Evolutionary conservation across 78 protist genomes (phyloP), one percentile per base, ranked within the genome.

Genomic region (Polysphondylium violaceum): DNA sequence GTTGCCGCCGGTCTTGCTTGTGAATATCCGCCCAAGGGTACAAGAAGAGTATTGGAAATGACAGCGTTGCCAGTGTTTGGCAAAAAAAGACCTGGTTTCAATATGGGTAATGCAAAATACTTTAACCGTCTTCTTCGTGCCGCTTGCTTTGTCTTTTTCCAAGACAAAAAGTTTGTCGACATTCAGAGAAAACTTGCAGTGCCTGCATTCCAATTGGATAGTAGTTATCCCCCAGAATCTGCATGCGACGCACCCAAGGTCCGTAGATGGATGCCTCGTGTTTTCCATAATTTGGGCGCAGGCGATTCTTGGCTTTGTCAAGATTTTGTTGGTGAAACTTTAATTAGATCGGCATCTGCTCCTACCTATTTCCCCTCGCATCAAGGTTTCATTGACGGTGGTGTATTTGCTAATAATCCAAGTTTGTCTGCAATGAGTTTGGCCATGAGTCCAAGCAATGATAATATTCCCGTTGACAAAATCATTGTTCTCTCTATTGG

Each of bases 341-440:
- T 76, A 25, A 44, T 87, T 11, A 56, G 93, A 40, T 87, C 93
- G 2, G 93, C 83, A 0, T 36, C 86, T 0, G 93, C 93, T 17
- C 93, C 93, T 41, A 87, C 93, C 9, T 87, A 69, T 63, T 87
- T 87, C 86, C 86, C 93, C 14, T 68, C 77, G 11, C 51, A 87
- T 31, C 93, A 87, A 59, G 86, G 86, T 14, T 87, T 58, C 44
- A 77, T 87, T 21, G 93, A 87, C 35, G 93, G 93, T 40, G 93
- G 93, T 61, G 93, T 87, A 5, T 87, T 87, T 31, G 76, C 83
- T 35, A 87, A 87, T 58, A 87, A 87, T 36, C 93, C 93, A 35
- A 44, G 72, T 7, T 23, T 87, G 17, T 35, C 78, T 0, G 93
- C 93, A 27, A 50, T 79, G 2, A 38, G 69, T n/a, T 44, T 79